phyloP scores from a whole-genome alignment of 2,329 filamentous ascomycete genomes.

The Cordyceps cicadae region DNA sequence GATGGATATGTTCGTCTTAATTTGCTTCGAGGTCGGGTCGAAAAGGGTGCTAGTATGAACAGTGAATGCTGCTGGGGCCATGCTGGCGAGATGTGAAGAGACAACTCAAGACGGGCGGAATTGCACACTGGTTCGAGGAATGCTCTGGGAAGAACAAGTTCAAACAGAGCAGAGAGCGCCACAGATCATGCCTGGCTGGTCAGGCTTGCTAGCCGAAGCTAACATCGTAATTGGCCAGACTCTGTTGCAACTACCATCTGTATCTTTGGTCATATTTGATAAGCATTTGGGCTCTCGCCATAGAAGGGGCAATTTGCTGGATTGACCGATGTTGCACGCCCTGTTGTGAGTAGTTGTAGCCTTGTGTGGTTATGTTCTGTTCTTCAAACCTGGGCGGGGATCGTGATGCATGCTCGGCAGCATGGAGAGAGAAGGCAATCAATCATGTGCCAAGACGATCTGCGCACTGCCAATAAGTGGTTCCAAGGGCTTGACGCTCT shows the following conservation, averaged over 20 bases:
- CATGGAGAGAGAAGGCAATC: not conserved
- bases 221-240: not conserved
- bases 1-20: constrained; percentile 35
- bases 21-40: constrained; percentile 33
- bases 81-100: not conserved
- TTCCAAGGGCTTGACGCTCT: too few relatives aligned
- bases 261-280: too few relatives aligned
- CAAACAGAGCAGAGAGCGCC: not conserved
- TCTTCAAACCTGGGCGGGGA: not conserved
- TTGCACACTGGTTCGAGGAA: not conserved
- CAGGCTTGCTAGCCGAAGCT: not conserved
- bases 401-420: not conserved
- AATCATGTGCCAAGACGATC: too few relatives aligned
- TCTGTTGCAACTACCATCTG: not conserved
- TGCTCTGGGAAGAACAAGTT: too few relatives aligned
- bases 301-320: not conserved
- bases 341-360: not conserved
- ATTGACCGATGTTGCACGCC: not conserved
- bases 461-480: too few relatives aligned
- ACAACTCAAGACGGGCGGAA: not conserved
- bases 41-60: constrained; percentile 41
- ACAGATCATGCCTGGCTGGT: not conserved
- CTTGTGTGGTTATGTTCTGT: not conserved
- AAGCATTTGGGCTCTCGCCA: too few relatives aligned
- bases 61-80: constrained; percentile 15